Evolutionary conservation across 2,329 filamentous ascomycete species (phyloP).

Genomic region (Trichoderma asperellum): DNA sequence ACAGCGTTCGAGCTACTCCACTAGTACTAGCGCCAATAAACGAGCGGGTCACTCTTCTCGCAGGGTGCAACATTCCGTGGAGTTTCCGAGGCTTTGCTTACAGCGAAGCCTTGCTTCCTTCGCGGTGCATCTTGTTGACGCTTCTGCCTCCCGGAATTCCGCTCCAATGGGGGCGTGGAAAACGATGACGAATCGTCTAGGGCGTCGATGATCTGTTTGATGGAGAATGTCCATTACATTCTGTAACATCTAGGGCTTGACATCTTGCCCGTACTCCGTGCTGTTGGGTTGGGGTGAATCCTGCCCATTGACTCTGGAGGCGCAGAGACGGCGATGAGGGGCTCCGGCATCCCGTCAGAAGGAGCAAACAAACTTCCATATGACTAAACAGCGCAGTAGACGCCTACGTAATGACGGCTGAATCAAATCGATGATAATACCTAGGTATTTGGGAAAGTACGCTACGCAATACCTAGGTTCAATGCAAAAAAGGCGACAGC

Average conservation of each 20-base stretch:
- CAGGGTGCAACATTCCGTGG: conserved; percentile 12
- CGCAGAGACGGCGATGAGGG: conserved; percentile 2
- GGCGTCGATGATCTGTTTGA: not conserved
- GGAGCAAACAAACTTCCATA: not conserved
- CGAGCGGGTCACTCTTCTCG: not conserved
- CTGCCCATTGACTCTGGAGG: not conserved
- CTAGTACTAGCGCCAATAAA: not conserved
- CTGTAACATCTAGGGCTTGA: not conserved
- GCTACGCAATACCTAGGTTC: not conserved
- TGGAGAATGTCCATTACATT: not conserved
- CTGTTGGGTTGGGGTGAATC: not conserved
- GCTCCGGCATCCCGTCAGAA: not conserved
- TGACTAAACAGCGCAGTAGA: not conserved
- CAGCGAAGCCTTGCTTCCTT: not conserved
- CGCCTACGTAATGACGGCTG: not conserved
- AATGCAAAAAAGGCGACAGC: not conserved
- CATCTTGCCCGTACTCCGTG: not conserved
- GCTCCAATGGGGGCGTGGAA: not conserved
- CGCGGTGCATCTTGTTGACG: not conserved
- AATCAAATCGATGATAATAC: too few relatives aligned
- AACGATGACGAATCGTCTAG: not conserved
- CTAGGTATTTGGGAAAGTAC: not conserved
- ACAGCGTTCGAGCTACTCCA: conserved; percentile 7
- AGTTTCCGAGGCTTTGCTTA: conserved; percentile 6
- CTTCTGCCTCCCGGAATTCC: not conserved